Percentiles rank a stretch among this genome's conserved stretches.
Conservation (phyloP, 495 filamentous ascomycete genomes). For the Niebla homalea region DNA sequence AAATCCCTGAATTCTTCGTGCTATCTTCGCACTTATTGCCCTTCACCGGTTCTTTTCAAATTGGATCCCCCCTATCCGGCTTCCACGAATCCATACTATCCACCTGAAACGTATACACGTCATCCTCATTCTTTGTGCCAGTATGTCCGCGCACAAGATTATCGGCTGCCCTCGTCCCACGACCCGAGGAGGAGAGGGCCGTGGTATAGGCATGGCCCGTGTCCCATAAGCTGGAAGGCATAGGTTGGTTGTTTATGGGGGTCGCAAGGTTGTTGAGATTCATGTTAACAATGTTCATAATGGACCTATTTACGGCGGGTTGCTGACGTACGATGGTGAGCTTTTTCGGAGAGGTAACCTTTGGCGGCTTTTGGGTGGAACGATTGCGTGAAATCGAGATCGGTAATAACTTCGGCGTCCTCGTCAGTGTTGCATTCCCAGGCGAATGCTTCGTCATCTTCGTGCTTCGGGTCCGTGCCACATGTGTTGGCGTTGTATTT, state of each 20-base stretch:
- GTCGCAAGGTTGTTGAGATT: background rate
- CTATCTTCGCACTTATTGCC: background rate
- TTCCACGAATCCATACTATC: background rate
- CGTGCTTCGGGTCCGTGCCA: background rate
- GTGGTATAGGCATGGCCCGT: too few species aligned
- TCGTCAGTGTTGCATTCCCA: background rate
- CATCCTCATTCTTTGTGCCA: background rate
- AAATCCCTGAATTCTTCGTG: too few species aligned
- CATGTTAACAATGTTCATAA: background rate
- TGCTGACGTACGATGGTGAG: background rate
- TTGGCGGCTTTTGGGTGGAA: conserved; percentile 1
- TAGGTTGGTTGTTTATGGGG: too few species aligned
- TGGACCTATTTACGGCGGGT: background rate
- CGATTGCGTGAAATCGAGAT: background rate
- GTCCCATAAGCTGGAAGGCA: too few species aligned
- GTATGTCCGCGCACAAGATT: background rate
- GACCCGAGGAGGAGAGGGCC: too few species aligned
- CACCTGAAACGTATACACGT: background rate
- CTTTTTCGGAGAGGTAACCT: background rate
- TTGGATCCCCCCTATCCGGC: background rate
- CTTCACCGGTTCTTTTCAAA: background rate
- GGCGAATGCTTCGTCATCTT: background rate
- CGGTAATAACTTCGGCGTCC: background rate
- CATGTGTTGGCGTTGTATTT: background rate
- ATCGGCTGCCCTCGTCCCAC: too few species aligned